Percentiles rank a stretch among this genome's conserved stretches.
Conservation (phyloP, 371 early-diverging fungal species). For the Rhizopus arrhizus region DNA sequence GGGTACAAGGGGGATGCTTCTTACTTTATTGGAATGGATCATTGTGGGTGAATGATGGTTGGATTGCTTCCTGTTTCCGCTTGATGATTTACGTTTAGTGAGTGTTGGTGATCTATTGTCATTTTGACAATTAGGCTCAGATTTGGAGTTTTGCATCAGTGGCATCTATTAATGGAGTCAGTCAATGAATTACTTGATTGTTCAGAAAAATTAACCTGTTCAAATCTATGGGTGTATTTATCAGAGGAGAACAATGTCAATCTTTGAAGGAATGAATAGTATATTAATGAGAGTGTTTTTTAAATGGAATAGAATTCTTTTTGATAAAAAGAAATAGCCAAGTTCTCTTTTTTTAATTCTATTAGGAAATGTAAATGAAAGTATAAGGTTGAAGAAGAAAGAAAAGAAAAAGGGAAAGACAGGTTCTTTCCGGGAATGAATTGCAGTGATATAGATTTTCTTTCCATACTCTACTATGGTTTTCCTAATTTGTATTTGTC, state of each 20-base stretch:
- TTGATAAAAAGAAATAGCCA: too few species aligned
- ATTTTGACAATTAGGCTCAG: conserved; percentile 46
- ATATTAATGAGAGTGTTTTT: too few species aligned
- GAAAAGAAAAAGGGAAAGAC: too few species aligned
- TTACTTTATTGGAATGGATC: conserved; percentile 21
- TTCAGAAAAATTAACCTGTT: conserved; percentile 13
- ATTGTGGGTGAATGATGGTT: conserved; percentile 8
- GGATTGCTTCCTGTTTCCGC: conserved; percentile 41
- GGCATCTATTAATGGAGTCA: conserved; percentile 20
- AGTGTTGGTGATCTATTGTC: conserved; percentile 23
- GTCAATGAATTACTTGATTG: conserved; percentile 1
- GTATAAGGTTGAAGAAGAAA: too few species aligned
- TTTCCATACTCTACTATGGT: too few species aligned
- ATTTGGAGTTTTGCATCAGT: conserved; percentile 45
- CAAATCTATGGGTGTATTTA: conserved; percentile 21
- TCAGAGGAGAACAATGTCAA: conserved; percentile 18
- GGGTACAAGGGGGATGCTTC: neutral
- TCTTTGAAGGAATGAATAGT: too few species aligned
- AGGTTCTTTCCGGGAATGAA: too few species aligned
- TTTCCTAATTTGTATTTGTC: too few species aligned
- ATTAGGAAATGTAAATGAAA: too few species aligned
- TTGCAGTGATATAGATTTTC: too few species aligned
- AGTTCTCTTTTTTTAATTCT: too few species aligned
- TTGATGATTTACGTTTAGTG: conserved; percentile 51
- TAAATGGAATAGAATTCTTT: too few species aligned